A percentile compares a stretch with the other conserved stretches of the same genome.
Conservation (phyloP, 306 rosid genomes). For the Trichosanthes cucumerina region DNA sequence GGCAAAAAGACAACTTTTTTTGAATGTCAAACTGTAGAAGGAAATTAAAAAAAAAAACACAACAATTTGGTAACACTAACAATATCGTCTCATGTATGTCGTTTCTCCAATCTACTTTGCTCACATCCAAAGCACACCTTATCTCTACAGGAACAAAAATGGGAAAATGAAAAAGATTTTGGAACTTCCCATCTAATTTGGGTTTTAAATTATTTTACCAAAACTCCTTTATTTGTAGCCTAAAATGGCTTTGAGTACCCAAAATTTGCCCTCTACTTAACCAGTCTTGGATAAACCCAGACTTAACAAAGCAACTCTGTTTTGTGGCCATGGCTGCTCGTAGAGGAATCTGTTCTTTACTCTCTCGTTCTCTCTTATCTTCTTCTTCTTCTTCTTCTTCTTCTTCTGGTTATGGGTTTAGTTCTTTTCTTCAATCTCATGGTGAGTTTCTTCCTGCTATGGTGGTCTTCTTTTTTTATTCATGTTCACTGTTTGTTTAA, state of each 20-base stretch:
- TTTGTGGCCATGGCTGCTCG: constrained; percentile 61
- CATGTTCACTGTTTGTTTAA: neutral
- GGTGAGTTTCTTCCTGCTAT: constrained; percentile 24
- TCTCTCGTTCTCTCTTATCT: constrained; percentile 43
- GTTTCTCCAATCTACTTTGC: neutral
- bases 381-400: constrained; percentile 36
- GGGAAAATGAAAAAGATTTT: neutral
- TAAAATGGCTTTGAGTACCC: neutral
- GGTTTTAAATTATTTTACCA: neutral
- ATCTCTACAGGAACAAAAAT: neutral
- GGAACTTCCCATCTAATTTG: neutral
- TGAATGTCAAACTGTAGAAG: neutral
- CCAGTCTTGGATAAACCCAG: too few species aligned
- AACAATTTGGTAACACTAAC: neutral
- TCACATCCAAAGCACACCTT: neutral
- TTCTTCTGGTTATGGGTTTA: constrained; percentile 18
- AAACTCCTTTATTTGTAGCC: neutral
- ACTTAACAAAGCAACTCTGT: neutral
- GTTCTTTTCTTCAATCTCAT: constrained; percentile 43
- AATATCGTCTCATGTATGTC: neutral
- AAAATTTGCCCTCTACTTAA: neutral
- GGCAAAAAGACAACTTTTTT: neutral
- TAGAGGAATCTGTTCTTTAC: constrained; percentile 33
- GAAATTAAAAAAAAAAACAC: too few species aligned
- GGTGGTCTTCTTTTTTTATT: neutral